A percentile compares a stretch with the other conserved stretches of the same genome.
phyloP scores from a whole-genome alignment of 768 basidiomycete genomes.

The Xerocomellus intermedius region DNA sequence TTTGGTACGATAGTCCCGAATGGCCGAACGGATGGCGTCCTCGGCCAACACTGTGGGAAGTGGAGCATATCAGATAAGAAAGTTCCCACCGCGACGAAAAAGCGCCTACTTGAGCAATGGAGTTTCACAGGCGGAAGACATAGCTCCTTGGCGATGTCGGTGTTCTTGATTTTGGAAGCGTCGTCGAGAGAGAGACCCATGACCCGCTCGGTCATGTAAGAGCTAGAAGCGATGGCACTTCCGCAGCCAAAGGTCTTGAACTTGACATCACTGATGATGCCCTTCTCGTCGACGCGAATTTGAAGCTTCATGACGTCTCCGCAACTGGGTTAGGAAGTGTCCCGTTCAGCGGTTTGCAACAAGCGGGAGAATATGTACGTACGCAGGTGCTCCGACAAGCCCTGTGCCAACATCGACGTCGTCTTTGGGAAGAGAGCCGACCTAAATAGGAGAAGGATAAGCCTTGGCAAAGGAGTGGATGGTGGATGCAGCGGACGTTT shows the following conservation, averaged over 20 bases:
- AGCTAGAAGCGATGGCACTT: constrained; percentile 95
- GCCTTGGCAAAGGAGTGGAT: constrained; percentile 44
- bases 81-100: constrained; percentile 8
- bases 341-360: constrained; percentile 16
- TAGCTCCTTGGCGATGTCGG: constrained; percentile 97
- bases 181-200: constrained; percentile 92
- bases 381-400: constrained; percentile 97
- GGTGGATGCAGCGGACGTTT: constrained; percentile 66
- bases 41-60: constrained; percentile 80
- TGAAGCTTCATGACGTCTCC: constrained; percentile 99
- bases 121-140: constrained; percentile 95
- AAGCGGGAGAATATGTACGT: constrained; percentile 34
- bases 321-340: constrained; percentile 51
- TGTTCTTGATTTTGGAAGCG: constrained; percentile 96
- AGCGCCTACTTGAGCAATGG: constrained; percentile 84
- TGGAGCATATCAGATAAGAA: constrained; percentile 23
- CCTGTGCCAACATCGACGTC: constrained; percentile 95
- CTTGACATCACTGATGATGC: constrained; percentile 96
- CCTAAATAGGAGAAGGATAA: constrained; percentile 56
- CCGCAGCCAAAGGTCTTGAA: constrained; percentile 99
- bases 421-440: constrained; percentile 91
- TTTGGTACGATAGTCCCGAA: constrained; percentile 93
- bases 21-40: constrained; percentile 98
- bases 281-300: constrained; percentile 93
- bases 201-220: constrained; percentile 98